Evolutionary conservation across 371 early-diverging fungal species (phyloP).

Genomic region (Circinella umbellata): DNA sequence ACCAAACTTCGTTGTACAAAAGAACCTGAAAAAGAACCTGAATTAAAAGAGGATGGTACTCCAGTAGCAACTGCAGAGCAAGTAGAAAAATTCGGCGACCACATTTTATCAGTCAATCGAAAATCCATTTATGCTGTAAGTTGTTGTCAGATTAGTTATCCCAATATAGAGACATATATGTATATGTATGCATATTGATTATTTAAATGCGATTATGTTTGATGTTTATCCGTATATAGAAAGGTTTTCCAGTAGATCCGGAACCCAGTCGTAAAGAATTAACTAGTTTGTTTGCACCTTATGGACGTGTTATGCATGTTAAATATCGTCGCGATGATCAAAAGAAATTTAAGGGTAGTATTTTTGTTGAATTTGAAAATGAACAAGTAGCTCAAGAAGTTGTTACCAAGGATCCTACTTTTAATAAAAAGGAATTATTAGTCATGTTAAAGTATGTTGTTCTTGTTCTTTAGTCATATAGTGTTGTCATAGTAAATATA

Average conservation of each 20-base stretch:
- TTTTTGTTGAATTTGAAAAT: constrained; percentile 52
- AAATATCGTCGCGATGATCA: constrained; percentile 44
- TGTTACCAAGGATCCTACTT: constrained; percentile 25
- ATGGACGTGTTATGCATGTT: constrained; percentile 42
- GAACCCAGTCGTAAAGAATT: background rate
- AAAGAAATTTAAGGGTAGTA: constrained; percentile 45
- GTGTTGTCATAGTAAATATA: no score
- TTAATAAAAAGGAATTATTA: constrained; percentile 17
- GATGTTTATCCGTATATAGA: constrained; percentile 1
- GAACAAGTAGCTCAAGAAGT: constrained; percentile 33
- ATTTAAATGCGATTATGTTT: background rate
- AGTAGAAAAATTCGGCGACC: constrained; percentile 11
- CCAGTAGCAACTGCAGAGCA: constrained; percentile 6
- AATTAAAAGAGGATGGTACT: background rate
- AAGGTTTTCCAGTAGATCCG: constrained; percentile 22
- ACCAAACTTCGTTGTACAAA: constrained; percentile 36
- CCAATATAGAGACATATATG: no score
- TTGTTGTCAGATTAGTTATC: background rate
- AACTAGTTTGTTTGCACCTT: constrained; percentile 31
- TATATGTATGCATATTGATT: no score
- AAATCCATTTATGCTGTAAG: constrained; percentile 54
- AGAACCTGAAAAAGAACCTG: constrained; percentile 20
- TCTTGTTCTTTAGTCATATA: no score
- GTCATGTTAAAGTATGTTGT: constrained; percentile 40
- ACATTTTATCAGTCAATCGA: constrained; percentile 26